Conservation (phyloP, 78 protist species). For the Pigoraptor vietnamica region DNA sequence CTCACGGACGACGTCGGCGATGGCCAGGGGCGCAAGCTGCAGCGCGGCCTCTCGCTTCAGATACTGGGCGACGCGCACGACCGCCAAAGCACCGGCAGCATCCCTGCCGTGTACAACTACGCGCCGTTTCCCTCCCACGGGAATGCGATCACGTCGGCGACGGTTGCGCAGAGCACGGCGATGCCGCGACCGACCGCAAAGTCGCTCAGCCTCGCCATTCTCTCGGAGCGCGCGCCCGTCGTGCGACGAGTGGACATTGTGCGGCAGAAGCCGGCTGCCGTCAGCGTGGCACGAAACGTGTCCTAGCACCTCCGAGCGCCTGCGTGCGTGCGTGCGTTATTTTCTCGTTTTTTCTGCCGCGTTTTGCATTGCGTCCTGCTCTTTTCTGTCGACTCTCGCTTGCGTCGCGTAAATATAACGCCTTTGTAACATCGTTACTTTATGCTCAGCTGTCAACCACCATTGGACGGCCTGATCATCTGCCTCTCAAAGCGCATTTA, state of each 20-base stretch:
- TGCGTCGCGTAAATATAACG: neutral
- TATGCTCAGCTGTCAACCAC: too few species aligned
- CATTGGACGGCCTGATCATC: too few species aligned
- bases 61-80: neutral
- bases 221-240: neutral
- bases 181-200: neutral
- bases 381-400: too few species aligned
- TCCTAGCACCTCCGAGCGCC: neutral
- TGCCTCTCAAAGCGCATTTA: too few species aligned
- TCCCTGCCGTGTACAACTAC: neutral
- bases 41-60: neutral
- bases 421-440: too few species aligned
- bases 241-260: neutral
- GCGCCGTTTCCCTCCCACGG: neutral
- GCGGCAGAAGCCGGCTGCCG: neutral
- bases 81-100: neutral
- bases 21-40: neutral
- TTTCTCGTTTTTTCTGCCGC: neutral
- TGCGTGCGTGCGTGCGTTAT: neutral
- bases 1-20: neutral
- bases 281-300: neutral
- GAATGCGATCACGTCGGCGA: too few species aligned
- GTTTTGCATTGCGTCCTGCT: too few species aligned
- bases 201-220: neutral
- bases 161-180: too few species aligned